These are phyloP conservation scores for Drechslera avenae DNA, from an alignment of 2,329 filamentous ascomycete genomes.

Conservation along the genomic window DNA sequence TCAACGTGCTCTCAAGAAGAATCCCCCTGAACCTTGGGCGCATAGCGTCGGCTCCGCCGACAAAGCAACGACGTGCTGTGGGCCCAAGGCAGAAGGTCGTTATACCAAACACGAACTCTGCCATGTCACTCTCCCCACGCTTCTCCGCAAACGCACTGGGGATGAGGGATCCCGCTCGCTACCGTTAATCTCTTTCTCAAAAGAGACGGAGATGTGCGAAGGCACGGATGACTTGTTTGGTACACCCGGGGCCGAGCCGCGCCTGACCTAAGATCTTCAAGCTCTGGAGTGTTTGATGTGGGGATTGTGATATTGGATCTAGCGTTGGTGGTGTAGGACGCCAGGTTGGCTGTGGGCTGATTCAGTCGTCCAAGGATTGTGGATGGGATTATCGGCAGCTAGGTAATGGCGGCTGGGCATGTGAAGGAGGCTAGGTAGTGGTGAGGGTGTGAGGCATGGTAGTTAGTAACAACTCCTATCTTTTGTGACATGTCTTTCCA, in stretches of 20 bases:
- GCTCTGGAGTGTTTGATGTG: neutral
- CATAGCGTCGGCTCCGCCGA: conserved; percentile 15
- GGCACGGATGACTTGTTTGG: neutral
- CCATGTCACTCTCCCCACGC: conserved; percentile 12
- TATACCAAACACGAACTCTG: neutral
- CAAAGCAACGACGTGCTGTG: neutral
- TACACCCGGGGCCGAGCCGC: conserved; percentile 2
- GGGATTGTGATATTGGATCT: neutral
- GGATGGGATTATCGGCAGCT: too few species aligned
- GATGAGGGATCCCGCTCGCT: neutral
- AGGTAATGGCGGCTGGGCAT: too few species aligned
- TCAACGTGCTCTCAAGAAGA: neutral
- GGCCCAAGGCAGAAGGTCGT: conserved; percentile 10
- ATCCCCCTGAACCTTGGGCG: neutral
- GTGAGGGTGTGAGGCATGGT: too few species aligned
- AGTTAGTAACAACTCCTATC: too few species aligned
- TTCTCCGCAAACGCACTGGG: conserved; percentile 10
- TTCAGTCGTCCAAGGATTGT: too few species aligned
- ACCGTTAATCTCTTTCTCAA: conserved; percentile 9
- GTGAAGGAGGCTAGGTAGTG: too few species aligned
- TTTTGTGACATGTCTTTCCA: too few species aligned
- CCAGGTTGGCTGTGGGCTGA: too few species aligned
- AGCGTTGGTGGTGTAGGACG: too few species aligned
- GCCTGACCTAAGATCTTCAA: conserved; percentile 5
- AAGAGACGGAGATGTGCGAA: neutral